Evolutionary conservation across 2,329 filamentous ascomycete species (phyloP).

Genomic region (Fusarium lyarnte): DNA sequence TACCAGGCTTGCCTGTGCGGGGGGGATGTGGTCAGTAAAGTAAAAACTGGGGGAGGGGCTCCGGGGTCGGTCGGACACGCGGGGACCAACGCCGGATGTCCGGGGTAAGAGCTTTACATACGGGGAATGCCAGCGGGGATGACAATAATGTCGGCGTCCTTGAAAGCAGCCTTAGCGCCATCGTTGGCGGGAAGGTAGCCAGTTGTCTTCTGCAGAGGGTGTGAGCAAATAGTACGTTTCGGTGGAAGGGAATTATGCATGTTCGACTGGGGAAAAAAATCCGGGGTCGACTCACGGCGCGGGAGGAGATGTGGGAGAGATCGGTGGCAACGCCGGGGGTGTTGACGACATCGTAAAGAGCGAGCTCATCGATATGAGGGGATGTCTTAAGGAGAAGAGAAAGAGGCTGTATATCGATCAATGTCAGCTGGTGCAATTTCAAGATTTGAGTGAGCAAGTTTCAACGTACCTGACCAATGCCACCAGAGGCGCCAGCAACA

Average conservation of each 20-base stretch:
- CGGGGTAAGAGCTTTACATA: slow-evolving; percentile 59
- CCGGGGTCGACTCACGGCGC: slow-evolving; percentile 67
- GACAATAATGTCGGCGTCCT: slow-evolving; percentile 93
- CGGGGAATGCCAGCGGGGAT: slow-evolving; percentile 98
- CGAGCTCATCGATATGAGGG: slow-evolving; percentile 88
- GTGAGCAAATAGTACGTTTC: slow-evolving; percentile 45
- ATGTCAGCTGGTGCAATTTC: slow-evolving; percentile 21
- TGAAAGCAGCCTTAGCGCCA: slow-evolving; percentile 87
- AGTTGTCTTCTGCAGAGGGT: slow-evolving; percentile 73
- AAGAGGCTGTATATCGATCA: slow-evolving; percentile 72
- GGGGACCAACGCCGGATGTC: slow-evolving; percentile 22
- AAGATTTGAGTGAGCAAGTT: neutral
- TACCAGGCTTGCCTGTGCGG: too few species aligned
- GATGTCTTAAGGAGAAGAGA: slow-evolving; percentile 95
- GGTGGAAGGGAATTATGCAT: slow-evolving; percentile 36
- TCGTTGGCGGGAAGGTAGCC: slow-evolving; percentile 89
- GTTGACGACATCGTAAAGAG: slow-evolving; percentile 99
- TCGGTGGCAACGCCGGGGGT: slow-evolving; percentile 95
- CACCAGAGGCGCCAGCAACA: slow-evolving; percentile 96
- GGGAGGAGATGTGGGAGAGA: slow-evolving; percentile 95
- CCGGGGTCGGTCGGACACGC: slow-evolving; percentile 32
- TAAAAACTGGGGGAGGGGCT: slow-evolving; percentile 25
- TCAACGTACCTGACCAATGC: slow-evolving; percentile 89
- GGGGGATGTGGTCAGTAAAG: slow-evolving; percentile 35
- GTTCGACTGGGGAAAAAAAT: slow-evolving; percentile 21